phyloP scores from a whole-genome alignment of 2,329 filamentous ascomycete genomes.

The Verticillium nonalfalfae region DNA sequence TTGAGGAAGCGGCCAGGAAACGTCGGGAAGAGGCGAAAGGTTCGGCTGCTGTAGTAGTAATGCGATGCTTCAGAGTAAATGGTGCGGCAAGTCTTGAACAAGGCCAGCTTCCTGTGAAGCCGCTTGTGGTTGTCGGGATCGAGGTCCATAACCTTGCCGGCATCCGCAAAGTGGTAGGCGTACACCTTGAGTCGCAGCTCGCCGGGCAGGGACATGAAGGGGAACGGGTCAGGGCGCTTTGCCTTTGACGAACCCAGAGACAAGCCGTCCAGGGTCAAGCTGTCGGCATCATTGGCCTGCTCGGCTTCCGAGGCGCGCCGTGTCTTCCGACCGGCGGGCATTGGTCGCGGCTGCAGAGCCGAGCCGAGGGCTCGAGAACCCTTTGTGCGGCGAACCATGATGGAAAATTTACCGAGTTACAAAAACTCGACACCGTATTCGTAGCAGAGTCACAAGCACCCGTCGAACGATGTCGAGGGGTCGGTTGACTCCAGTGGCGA shows the following conservation, averaged over 20 bases:
- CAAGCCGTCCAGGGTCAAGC: slow-evolving; percentile 34
- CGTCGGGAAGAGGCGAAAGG: slow-evolving; percentile 62
- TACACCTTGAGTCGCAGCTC: slow-evolving; percentile 69
- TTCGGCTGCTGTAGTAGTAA: slow-evolving; percentile 57
- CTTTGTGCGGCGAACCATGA: slow-evolving; percentile 18
- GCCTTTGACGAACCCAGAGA: slow-evolving; percentile 28
- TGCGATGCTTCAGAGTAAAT: slow-evolving; percentile 59
- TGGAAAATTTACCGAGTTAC: background rate
- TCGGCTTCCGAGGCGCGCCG: slow-evolving; percentile 30
- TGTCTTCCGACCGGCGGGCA: slow-evolving; percentile 23
- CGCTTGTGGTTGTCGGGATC: slow-evolving; percentile 59
- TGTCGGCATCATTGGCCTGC: slow-evolving; percentile 32
- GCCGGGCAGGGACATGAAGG: slow-evolving; percentile 60
- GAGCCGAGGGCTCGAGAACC: slow-evolving; percentile 21
- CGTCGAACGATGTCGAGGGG: background rate
- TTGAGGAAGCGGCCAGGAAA: slow-evolving; percentile 62
- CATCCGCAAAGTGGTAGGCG: slow-evolving; percentile 50
- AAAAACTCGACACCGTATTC: background rate
- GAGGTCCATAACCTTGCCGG: slow-evolving; percentile 55
- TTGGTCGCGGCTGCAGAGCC: slow-evolving; percentile 8
- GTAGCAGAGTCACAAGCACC: background rate
- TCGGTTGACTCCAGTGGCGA: background rate
- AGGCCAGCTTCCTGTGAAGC: slow-evolving; percentile 50
- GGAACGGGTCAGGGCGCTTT: slow-evolving; percentile 40
- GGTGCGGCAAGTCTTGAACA: slow-evolving; percentile 55